phyloP scores from a whole-genome alignment of 768 basidiomycete genomes.

The Lactifluus echinatus region DNA sequence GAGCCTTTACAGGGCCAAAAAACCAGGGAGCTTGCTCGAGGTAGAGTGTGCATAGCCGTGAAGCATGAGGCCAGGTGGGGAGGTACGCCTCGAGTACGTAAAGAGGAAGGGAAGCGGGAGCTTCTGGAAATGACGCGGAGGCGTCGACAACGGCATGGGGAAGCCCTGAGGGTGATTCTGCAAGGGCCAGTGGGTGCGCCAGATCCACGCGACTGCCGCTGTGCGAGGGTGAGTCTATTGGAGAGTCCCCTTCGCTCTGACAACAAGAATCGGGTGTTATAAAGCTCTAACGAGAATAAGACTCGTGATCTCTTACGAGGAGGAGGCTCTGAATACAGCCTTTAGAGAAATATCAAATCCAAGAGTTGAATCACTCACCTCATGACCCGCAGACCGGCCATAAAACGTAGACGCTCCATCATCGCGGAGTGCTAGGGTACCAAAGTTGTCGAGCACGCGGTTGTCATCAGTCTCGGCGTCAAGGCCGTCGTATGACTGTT shows the following conservation, averaged over 20 bases:
- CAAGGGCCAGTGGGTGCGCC: not conserved
- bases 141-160: slow-evolving; percentile 2
- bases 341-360: not conserved
- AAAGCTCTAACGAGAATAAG: not conserved
- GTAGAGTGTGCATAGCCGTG: slow-evolving; percentile 55
- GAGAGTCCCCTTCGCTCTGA: slow-evolving; percentile 8
- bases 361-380: slow-evolving; percentile 36
- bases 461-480: slow-evolving; percentile 29
- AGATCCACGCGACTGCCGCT: not conserved
- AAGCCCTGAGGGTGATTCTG: not conserved
- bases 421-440: slow-evolving; percentile 58
- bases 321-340: slow-evolving; percentile 3
- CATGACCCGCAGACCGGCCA: slow-evolving; percentile 62
- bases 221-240: not conserved
- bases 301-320: slow-evolving; percentile 11
- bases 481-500: slow-evolving; percentile 30
- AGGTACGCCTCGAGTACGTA: slow-evolving; percentile 35
- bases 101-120: not conserved
- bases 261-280: not conserved
- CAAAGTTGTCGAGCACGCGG: slow-evolving; percentile 59
- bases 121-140: slow-evolving; percentile 8
- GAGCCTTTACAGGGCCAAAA: slow-evolving; percentile 58
- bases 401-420: slow-evolving; percentile 66
- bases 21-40: slow-evolving; percentile 77
- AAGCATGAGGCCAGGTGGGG: slow-evolving; percentile 51